phyloP scores from a whole-genome alignment of 2,329 filamentous ascomycete genomes.

The Alternaria metachromatica region DNA sequence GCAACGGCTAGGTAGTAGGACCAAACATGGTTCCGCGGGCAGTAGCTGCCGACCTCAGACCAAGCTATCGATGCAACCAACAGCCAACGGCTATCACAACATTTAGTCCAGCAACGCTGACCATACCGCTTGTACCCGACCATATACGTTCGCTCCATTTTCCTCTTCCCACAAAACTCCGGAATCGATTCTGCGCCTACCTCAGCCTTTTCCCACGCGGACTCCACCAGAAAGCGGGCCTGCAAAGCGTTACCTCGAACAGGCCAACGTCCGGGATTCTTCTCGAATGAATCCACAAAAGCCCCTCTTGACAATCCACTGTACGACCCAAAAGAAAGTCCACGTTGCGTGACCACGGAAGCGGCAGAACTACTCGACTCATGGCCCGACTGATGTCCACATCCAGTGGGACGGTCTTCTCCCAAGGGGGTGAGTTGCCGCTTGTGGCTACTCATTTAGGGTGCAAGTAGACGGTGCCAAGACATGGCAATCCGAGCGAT shows the following conservation, averaged over 20 bases:
- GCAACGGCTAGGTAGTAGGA: neutral
- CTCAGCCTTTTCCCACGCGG: neutral
- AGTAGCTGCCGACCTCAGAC: neutral
- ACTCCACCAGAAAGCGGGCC: constrained; percentile 2
- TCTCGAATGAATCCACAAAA: neutral
- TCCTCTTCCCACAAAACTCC: neutral
- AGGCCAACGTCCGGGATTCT: neutral
- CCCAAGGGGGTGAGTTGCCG: neutral
- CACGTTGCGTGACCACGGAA: neutral
- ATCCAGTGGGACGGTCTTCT: neutral
- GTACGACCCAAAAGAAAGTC: neutral
- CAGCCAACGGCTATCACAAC: neutral
- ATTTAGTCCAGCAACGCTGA: neutral
- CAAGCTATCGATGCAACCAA: neutral
- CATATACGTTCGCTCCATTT: neutral
- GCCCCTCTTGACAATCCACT: neutral
- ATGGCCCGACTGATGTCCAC: neutral
- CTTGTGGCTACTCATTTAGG: neutral
- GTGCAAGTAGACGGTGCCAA: neutral
- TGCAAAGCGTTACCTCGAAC: constrained; percentile 1
- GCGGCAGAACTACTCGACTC: neutral
- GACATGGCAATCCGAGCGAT: neutral
- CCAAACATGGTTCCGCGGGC: neutral
- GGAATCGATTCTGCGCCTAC: neutral
- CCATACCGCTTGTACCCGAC: neutral